Percentiles rank a stretch among this genome's conserved stretches.
These are phyloP conservation scores for Sicyos edulis DNA, from an alignment of 306 rosid genomes.

Conservation along the genomic window DNA sequence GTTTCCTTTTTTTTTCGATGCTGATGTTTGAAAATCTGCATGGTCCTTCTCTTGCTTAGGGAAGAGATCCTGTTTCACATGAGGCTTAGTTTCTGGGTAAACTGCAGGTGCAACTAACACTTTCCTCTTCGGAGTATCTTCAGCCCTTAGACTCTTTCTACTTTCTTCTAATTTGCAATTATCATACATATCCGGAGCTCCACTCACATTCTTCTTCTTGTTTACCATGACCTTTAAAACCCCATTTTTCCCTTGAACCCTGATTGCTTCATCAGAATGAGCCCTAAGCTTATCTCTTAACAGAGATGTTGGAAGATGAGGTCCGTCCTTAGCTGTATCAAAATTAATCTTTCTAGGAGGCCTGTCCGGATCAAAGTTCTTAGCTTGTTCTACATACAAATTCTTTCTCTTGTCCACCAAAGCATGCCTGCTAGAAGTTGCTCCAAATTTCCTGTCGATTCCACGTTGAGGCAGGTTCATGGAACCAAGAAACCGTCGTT, in stretches of 20 bases:
- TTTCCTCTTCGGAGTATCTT: slow-evolving; percentile 44
- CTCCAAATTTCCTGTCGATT: slow-evolving; percentile 48
- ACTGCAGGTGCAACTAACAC: slow-evolving; percentile 30
- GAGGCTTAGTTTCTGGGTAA: slow-evolving; percentile 36
- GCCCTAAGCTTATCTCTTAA: slow-evolving; percentile 48
- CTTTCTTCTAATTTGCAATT: slow-evolving; percentile 42
- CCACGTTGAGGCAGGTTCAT: slow-evolving; percentile 46
- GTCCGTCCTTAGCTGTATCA: slow-evolving; percentile 35
- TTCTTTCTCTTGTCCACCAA: slow-evolving; percentile 44
- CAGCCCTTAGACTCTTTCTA: slow-evolving; percentile 42
- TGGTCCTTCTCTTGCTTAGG: slow-evolving; percentile 22
- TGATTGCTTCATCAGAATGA: slow-evolving; percentile 59
- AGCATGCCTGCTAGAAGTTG: slow-evolving; percentile 46
- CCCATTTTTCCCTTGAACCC: slow-evolving; percentile 96
- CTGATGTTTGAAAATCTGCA: slow-evolving; percentile 34
- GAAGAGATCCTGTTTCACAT: slow-evolving; percentile 28
- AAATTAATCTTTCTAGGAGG: slow-evolving; percentile 31
- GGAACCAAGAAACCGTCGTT: slow-evolving; percentile 44
- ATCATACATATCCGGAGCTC: slow-evolving; percentile 36
- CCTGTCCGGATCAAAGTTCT: slow-evolving; percentile 36
- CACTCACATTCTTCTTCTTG: slow-evolving; percentile 48
- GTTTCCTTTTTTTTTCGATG: slow-evolving; percentile 49
- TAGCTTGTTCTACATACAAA: slow-evolving; percentile 33
- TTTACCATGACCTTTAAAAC: slow-evolving; percentile 88
- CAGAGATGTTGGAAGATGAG: slow-evolving; percentile 31